These are phyloP conservation scores for Suillus luteus DNA, from an alignment of 768 basidiomycete species.

Conservation along the genomic window DNA sequence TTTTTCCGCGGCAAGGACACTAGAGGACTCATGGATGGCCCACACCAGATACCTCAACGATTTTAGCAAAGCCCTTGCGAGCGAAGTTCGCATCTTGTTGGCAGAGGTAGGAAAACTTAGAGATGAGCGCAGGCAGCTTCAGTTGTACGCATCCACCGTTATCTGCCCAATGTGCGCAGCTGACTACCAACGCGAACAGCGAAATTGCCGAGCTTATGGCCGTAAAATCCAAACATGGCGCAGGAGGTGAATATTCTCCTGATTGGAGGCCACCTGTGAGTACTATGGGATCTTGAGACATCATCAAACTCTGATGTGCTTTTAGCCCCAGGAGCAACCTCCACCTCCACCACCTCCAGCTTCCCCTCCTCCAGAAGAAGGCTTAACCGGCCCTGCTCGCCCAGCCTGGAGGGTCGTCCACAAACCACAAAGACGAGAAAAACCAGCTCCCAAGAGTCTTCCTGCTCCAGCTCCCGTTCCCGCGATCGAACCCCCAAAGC, in stretches of 20 bases:
- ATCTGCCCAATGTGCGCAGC: neutral
- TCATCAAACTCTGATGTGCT: slow-evolving; percentile 11
- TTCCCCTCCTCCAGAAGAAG: slow-evolving; percentile 50
- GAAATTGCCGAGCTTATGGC: slow-evolving; percentile 86
- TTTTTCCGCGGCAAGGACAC: slow-evolving; percentile 5
- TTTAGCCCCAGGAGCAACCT: slow-evolving; percentile 37
- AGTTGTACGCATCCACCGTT: slow-evolving; percentile 44
- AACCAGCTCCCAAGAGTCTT: slow-evolving; percentile 42
- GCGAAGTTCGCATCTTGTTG: slow-evolving; percentile 62
- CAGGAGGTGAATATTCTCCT: slow-evolving; percentile 75
- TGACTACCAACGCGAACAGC: slow-evolving; percentile 37
- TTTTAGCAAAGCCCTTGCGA: slow-evolving; percentile 62
- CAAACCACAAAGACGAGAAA: slow-evolving; percentile 59
- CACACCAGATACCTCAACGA: slow-evolving; percentile 53
- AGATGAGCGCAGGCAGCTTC: slow-evolving; percentile 57
- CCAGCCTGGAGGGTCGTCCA: slow-evolving; percentile 78
- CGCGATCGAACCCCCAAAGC: slow-evolving; percentile 48
- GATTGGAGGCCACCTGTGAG: slow-evolving; percentile 70
- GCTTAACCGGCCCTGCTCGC: slow-evolving; percentile 50
- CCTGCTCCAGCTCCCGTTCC: slow-evolving; percentile 38
- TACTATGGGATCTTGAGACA: slow-evolving; percentile 1
- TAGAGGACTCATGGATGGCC: slow-evolving; percentile 11
- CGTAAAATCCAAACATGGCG: slow-evolving; percentile 79
- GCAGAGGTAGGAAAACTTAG: slow-evolving; percentile 62
- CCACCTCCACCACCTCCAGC: slow-evolving; percentile 41